A percentile compares a stretch with the other conserved stretches of the same genome.
phyloP scores from a whole-genome alignment of 2,329 filamentous ascomycete genomes.

The Cordyceps cateniannulata region DNA sequence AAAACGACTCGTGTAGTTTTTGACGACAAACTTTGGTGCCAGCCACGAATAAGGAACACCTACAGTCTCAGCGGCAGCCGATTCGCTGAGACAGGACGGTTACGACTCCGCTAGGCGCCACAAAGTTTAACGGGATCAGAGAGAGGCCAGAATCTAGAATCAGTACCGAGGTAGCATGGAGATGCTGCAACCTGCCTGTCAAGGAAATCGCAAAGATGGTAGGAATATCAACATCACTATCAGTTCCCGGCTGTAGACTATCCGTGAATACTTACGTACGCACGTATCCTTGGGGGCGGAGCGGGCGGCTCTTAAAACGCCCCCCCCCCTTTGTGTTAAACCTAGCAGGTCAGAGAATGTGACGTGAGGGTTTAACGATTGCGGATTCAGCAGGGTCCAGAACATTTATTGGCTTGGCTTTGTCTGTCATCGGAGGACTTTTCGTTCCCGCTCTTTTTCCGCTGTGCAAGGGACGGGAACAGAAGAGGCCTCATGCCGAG shows the following conservation, averaged over 20 bases:
- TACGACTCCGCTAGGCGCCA: background rate
- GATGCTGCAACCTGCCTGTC: background rate
- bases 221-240: background rate
- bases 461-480: too few relatives aligned
- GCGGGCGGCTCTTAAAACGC: background rate
- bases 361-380: background rate
- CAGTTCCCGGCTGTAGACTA: too few relatives aligned
- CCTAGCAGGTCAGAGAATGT: background rate
- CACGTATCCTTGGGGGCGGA: background rate
- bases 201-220: background rate
- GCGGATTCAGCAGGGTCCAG: background rate
- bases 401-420: background rate
- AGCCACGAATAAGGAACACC: too few relatives aligned
- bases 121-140: background rate
- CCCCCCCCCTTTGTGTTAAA: too few relatives aligned
- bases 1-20: background rate
- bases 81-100: background rate
- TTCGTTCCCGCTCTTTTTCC: too few relatives aligned
- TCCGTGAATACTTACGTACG: background rate
- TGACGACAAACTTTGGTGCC: background rate
- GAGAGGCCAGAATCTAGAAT: background rate
- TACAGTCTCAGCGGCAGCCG: background rate
- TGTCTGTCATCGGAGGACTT: background rate
- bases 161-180: background rate
- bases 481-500: background rate